Conservation (phyloP, 805 yeast species). For the Blastobotrys attinorum region DNA sequence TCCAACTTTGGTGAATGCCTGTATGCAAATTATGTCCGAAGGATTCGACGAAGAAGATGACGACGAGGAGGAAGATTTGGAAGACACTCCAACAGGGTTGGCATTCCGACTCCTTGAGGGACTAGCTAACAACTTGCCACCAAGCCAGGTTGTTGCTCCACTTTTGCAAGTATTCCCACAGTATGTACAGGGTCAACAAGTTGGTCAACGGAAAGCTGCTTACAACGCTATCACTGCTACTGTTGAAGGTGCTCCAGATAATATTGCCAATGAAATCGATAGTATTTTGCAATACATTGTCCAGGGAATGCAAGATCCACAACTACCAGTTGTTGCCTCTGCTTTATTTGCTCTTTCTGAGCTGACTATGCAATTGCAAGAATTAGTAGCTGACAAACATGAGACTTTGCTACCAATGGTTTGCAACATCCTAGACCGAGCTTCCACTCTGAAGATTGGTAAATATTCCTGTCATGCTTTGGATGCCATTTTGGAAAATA, state of each 20-base stretch:
- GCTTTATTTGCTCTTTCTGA: conserved; percentile 76
- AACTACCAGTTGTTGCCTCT: conserved; percentile 71
- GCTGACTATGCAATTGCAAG: conserved; percentile 78
- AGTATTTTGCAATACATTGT: conserved; percentile 66
- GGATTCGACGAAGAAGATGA: conserved; percentile 66
- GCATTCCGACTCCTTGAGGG: conserved; percentile 75
- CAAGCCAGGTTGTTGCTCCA: conserved; percentile 82
- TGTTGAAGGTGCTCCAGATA: conserved; percentile 93
- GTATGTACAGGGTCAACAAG: conserved; percentile 45
- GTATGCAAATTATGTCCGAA: conserved; percentile 71
- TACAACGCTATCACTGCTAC: conserved; percentile 74
- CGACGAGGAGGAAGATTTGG: conserved; percentile 87
- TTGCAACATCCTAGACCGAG: conserved; percentile 77
- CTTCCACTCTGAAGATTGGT: conserved; percentile 75
- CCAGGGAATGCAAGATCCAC: conserved; percentile 68
- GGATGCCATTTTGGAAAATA: conserved; percentile 86
- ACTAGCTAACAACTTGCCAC: conserved; percentile 80
- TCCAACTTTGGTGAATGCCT: conserved; percentile 64
- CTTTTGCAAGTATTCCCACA: conserved; percentile 53
- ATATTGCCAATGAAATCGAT: conserved; percentile 63
- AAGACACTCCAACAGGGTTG: conserved; percentile 66
- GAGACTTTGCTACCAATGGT: conserved; percentile 76
- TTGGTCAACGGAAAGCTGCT: conserved; percentile 80
- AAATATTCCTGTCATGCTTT: conserved; percentile 86
- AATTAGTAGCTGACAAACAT: conserved; percentile 75